Percentiles rank a stretch among this genome's conserved stretches.
Conservation (phyloP, 2,329 filamentous ascomycete species). For the Daldinia sp. region DNA sequence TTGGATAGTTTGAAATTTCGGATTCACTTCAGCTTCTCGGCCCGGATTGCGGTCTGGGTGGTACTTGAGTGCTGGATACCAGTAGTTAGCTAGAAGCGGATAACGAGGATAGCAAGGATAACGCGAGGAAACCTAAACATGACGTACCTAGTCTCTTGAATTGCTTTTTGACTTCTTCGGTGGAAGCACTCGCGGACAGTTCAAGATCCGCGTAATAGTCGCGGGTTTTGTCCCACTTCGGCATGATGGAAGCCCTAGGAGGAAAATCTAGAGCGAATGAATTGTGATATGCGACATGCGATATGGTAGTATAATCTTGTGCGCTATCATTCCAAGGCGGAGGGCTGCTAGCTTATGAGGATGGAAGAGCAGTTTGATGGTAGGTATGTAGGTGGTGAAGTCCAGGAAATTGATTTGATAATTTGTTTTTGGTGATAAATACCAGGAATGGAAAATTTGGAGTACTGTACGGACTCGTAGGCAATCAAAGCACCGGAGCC, state of each 20-base stretch:
- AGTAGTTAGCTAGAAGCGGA: constrained; percentile 45
- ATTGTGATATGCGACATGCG: constrained; percentile 19
- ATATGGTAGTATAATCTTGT: constrained; percentile 7
- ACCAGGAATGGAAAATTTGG: constrained; percentile 4
- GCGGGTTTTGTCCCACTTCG: constrained; percentile 73
- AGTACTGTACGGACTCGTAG: neutral
- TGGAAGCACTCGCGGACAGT: constrained; percentile 73
- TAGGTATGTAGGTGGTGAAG: neutral
- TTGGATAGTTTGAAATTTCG: constrained; percentile 88
- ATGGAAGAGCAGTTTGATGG: constrained; percentile 3
- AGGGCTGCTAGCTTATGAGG: neutral
- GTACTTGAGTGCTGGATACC: constrained; percentile 76
- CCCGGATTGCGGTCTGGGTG: constrained; percentile 92
- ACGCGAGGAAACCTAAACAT: neutral
- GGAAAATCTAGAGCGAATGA: constrained; percentile 26
- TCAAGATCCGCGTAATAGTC: constrained; percentile 91
- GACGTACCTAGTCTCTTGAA: constrained; percentile 82
- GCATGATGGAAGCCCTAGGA: constrained; percentile 64
- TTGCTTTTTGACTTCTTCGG: constrained; percentile 84
- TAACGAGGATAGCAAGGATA: constrained; percentile 23
- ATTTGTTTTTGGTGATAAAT: constrained; percentile 2
- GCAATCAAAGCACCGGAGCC: constrained; percentile 1
- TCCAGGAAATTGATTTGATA: neutral
- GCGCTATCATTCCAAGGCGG: constrained; percentile 34
- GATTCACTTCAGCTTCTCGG: constrained; percentile 80